Conservation (phyloP, 108 stramenopile species). For the Nannochloropsis granulata region DNA sequence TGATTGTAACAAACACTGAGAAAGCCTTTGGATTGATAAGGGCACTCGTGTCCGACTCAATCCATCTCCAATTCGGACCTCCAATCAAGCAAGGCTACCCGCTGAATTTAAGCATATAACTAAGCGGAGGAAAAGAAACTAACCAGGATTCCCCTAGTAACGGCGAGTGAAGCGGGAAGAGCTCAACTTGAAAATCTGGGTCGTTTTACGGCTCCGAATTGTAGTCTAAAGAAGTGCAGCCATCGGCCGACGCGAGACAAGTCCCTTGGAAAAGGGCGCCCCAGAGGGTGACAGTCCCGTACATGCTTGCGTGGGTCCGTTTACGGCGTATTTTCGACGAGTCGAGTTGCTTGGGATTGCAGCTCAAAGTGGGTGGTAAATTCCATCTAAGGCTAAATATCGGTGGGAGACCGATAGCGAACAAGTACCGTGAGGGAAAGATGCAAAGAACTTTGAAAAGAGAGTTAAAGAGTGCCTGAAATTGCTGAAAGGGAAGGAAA, state of each 20-base stretch:
- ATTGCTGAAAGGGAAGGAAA: constrained; percentile 86
- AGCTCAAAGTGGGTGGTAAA: constrained; percentile 88
- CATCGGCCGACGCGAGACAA: constrained; percentile 47
- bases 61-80: constrained; percentile 29
- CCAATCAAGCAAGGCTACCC: constrained; percentile 65
- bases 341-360: constrained; percentile 91
- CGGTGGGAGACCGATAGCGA: constrained; percentile 84
- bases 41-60: not conserved
- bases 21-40: too few relatives aligned
- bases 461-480: constrained; percentile 95
- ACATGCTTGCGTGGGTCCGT: constrained; percentile 38
- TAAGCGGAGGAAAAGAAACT: constrained; percentile 94
- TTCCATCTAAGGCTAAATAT: constrained; percentile 90
- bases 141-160: constrained; percentile 87
- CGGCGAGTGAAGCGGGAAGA: constrained; percentile 86
- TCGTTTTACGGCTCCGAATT: constrained; percentile 27
- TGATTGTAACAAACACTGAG: too few relatives aligned
- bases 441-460: constrained; percentile 95
- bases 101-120: constrained; percentile 96
- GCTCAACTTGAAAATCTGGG: constrained; percentile 67
- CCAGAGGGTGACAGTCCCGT: constrained; percentile 87
- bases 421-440: constrained; percentile 89
- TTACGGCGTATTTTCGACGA: constrained; percentile 55
- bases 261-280: constrained; percentile 76
- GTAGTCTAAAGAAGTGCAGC: constrained; percentile 64